These are phyloP conservation scores for Beauveria scarabaeidicola DNA, from an alignment of 2,329 filamentous ascomycete species.

Conservation along the genomic window DNA sequence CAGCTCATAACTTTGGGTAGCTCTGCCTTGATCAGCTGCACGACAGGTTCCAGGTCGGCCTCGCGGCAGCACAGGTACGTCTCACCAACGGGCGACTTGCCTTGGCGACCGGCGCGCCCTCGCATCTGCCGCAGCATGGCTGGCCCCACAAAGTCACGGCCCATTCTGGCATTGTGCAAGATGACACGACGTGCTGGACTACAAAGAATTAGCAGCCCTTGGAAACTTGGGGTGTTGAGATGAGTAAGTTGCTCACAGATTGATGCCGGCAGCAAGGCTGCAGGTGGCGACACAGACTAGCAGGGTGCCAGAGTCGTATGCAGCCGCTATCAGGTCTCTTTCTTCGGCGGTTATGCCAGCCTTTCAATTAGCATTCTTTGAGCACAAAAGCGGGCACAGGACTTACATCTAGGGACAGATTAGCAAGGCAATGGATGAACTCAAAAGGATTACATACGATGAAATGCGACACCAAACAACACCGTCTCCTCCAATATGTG, in stretches of 20 bases:
- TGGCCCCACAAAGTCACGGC: constrained; percentile 65
- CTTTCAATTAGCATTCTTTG: constrained; percentile 26
- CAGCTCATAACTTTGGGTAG: constrained; percentile 63
- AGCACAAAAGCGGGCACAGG: not conserved
- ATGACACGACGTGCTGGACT: constrained; percentile 63
- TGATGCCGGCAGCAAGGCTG: constrained; percentile 75
- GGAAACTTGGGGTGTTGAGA: not conserved
- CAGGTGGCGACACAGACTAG: constrained; percentile 70
- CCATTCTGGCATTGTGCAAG: constrained; percentile 67
- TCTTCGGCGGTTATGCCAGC: constrained; percentile 68
- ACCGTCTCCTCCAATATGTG: constrained; percentile 56
- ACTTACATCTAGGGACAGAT: constrained; percentile 27
- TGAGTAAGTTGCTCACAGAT: constrained; percentile 37
- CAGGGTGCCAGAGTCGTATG: constrained; percentile 59
- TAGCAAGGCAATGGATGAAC: not conserved
- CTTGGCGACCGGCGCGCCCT: constrained; percentile 68
- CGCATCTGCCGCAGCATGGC: constrained; percentile 77
- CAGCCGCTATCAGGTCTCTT: constrained; percentile 59
- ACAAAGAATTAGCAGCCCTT: constrained; percentile 11
- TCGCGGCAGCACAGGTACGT: constrained; percentile 68
- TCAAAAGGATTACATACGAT: constrained; percentile 41
- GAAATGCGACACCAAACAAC: constrained; percentile 61
- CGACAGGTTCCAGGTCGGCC: constrained; percentile 58
- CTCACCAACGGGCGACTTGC: constrained; percentile 69
- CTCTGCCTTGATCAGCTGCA: constrained; percentile 63